phyloP scores from a whole-genome alignment of 225 moss, liverwort and hornwort species.

The Ulota crispa region DNA sequence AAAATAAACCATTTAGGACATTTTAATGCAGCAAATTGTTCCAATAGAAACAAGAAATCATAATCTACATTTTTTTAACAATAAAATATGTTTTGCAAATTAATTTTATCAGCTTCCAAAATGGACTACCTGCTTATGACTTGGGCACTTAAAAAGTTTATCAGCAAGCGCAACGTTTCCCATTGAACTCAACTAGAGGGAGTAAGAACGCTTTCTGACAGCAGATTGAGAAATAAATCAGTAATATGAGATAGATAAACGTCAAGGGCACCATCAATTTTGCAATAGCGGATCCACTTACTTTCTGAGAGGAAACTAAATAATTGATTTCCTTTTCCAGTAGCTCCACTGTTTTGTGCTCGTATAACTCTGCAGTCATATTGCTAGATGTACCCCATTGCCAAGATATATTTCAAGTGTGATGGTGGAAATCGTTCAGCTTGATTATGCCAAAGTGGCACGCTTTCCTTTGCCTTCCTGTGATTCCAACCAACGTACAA shows the following conservation, averaged over 20 bases:
- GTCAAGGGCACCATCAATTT: not conserved
- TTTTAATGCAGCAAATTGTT: not conserved
- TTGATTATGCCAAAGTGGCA: conserved; percentile 76
- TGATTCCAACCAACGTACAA: conserved; percentile 33
- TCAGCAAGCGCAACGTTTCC: conserved; percentile 7
- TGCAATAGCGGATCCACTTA: not conserved
- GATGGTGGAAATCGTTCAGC: not conserved
- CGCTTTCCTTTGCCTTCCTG: conserved; percentile 83
- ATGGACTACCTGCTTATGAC: not conserved
- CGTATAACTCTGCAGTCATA: conserved; percentile 6
- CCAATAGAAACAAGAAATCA: not conserved
- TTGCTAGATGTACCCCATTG: conserved; percentile 12
- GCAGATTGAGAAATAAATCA: not conserved
- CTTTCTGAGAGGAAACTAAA: conserved; percentile 7
- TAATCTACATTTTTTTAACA: not conserved
- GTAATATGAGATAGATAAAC: conserved; percentile 9
- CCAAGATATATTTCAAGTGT: not conserved
- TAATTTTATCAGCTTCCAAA: not conserved
- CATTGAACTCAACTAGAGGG: not conserved
- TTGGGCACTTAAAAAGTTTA: not conserved
- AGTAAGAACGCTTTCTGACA: not conserved
- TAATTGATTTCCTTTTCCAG: not conserved
- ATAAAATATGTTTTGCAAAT: not conserved
- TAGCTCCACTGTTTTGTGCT: conserved; percentile 8
- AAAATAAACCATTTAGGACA: not conserved